A percentile compares a stretch with the other conserved stretches of the same genome.
These are phyloP conservation scores for Acanthochlamys bracteata DNA, from an alignment of 106 monocot genomes.

Conservation along the genomic window DNA sequence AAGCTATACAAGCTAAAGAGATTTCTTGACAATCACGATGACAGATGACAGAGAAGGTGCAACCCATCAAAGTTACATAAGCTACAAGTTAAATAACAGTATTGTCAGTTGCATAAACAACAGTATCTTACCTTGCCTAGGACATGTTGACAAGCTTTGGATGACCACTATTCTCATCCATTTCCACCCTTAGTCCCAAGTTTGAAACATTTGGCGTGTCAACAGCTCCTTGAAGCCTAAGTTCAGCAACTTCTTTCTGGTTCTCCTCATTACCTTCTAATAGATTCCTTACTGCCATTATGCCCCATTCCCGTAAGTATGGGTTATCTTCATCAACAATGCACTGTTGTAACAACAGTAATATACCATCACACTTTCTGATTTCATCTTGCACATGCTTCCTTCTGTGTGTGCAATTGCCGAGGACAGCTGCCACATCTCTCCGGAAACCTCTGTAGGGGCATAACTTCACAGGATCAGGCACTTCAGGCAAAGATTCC, in stretches of 20 bases:
- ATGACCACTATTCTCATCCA: constrained; percentile 40
- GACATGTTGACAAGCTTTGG: constrained; percentile 65
- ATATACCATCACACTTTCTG: constrained; percentile 48
- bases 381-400: constrained; percentile 76
- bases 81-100: too few relatives aligned
- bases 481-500: neutral
- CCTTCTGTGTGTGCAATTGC: constrained; percentile 41
- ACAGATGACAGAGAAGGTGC: too few relatives aligned
- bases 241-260: constrained; percentile 45
- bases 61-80: too few relatives aligned
- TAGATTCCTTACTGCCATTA: constrained; percentile 53
- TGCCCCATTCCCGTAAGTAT: constrained; percentile 82
- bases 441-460: constrained; percentile 76
- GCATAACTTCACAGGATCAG: constrained; percentile 27
- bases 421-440: constrained; percentile 78
- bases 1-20: too few relatives aligned
- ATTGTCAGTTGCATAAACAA: too few relatives aligned
- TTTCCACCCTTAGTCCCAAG: constrained; percentile 64
- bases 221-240: constrained; percentile 56
- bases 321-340: constrained; percentile 81
- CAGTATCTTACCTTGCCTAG: too few relatives aligned
- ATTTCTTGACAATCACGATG: too few relatives aligned
- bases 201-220: constrained; percentile 44
- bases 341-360: constrained; percentile 77
- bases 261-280: constrained; percentile 79